These are phyloP conservation scores for Pestalotiopsis sp. DNA, from an alignment of 2,329 filamentous ascomycete genomes.

Conservation along the genomic window DNA sequence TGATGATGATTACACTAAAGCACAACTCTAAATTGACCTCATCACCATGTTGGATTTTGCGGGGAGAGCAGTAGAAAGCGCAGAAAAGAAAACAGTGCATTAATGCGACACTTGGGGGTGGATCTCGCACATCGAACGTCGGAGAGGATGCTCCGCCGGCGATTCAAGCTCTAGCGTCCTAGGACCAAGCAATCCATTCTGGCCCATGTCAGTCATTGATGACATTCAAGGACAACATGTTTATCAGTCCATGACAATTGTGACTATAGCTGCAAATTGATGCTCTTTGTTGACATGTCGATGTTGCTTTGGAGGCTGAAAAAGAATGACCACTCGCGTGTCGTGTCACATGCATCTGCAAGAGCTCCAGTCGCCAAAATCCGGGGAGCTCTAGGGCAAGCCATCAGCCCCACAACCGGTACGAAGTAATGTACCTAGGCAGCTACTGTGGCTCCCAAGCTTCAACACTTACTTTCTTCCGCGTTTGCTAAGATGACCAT, in stretches of 20 bases:
- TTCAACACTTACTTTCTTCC: no score
- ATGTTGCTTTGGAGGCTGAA: neutral
- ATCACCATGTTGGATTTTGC: neutral
- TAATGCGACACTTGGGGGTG: neutral
- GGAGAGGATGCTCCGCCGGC: neutral
- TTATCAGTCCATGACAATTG: no score
- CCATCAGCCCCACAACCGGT: neutral
- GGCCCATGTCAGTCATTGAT: no score
- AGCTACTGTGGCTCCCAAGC: no score
- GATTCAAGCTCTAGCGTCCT: neutral
- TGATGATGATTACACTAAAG: slow-evolving; percentile 1
- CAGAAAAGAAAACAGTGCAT: neutral
- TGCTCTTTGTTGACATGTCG: neutral
- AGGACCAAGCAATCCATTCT: no score
- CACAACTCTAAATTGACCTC: neutral
- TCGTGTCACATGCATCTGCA: neutral
- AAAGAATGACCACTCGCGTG: neutral
- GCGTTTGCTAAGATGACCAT: neutral
- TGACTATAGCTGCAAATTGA: no score
- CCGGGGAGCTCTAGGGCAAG: neutral
- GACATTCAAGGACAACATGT: no score
- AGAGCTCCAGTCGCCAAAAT: neutral
- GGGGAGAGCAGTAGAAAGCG: neutral
- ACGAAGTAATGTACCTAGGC: no score
- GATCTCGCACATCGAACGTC: neutral